Evolutionary conservation across 495 filamentous ascomycete species (phyloP), one percentile per base, ranked within the genome.

Genomic region (Niebla homalea): DNA sequence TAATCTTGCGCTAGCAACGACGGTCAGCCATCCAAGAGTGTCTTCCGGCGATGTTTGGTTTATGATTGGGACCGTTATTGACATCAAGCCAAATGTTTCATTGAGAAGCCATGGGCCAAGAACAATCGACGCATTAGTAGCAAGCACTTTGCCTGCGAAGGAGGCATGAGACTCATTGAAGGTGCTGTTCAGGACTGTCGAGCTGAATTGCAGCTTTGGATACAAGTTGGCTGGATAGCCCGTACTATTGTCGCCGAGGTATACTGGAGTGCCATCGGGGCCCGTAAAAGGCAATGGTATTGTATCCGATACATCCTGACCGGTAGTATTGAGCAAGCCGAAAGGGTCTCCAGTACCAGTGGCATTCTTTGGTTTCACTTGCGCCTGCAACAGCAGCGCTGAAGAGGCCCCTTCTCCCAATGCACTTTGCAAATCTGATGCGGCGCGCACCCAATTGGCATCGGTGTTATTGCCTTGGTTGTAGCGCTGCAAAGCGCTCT

Each of bases 11-110:
- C 79, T 77, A n/a, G 80, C 71, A 25, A 90, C 67, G 2, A 85
- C 61, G 2, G 85, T 89, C 32, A 47, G 37, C 41, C 43, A 93
- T 3, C 84, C 87, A 12, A 93, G 72, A 4, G 84, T 75, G 48
- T 80, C 75, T 15, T 64, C 63, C 37, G 57, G 49, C 10, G 72
- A 75, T 2, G 70, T 70, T 54, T 81, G 80, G 50, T 80, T 77
- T 48, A 85, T 70, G 25, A 93, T 76, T 0, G 86, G 84, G 18
- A 86, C 57, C 2, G 87, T 89, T 49, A 93, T 62, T 21, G 87
- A 93, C n/a, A 89, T 52, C n/a, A 93, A 59, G n/a, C 80, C 79
- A 43, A 79, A 84, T 0, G 75, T 77, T 15, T 69, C 61, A 59
- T 93, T 90, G 49, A 89, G 60, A 20, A 68, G 63, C 38, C 80